Evolutionary conservation across 805 yeast genomes (phyloP), one percentile per base, ranked within the genome.

Genomic region (Candida nonsorbophila): DNA sequence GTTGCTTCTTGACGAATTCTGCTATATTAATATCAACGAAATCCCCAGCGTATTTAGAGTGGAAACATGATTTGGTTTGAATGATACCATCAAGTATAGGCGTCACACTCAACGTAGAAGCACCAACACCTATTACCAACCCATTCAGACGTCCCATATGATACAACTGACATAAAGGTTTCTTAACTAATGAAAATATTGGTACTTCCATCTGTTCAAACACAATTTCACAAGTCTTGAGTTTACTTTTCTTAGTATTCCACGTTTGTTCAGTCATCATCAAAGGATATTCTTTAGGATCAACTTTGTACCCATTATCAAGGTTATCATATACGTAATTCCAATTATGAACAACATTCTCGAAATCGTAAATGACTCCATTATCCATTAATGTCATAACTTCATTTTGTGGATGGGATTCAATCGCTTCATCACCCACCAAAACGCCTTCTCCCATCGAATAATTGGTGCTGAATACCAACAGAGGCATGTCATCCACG

Each of bases 41-140:
- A 51, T 87, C 90, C 7, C 97, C 97, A 3, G 88, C 96, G 49
- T 71, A 83, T 43, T 74, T 77, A 10, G 84, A 72, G 51, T 75
- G 81, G 36, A 71, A 61, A 4, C 76, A 67, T 26, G 84, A 82
- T 49, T 79, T 81, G 39, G 68, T 58, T 30, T 81, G 69, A 29
- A 85, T 72, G 10, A 73, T 69, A 21, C 95, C 95, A 44, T 83
- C 87, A 37, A 75, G 58, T 12, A 85, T 72, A 7, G 94, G 94
- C 0, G 92, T 81, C 7, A 85, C 84, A 18, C 79, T 69, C 11
- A 80, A 69, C 4, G 74, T 72, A 3, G 80, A 66, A 7, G 83
- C 67, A 3, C 95, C 96, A 25, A 87, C 56, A 50, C 88, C 95
- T 15, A 87, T 69, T 6, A 87, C 84, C 34, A 88, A 63, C 4